Base-by-base conservation (phyloP, 257 asterid species). In the Fraxinus quadrangulata region DNA sequence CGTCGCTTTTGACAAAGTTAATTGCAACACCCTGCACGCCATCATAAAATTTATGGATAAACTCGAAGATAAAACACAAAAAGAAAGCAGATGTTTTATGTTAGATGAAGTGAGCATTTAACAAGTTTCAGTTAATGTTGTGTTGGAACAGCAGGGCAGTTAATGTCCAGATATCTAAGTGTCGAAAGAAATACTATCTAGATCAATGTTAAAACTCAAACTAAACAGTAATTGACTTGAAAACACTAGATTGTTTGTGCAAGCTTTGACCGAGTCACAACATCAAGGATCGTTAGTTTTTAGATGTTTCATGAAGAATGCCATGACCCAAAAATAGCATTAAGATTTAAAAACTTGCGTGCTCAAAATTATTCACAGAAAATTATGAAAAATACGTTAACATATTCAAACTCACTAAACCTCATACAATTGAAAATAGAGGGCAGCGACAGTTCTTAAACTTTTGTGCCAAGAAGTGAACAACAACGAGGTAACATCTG, bases 1-100 rank as follows among this genome's bases (percentile, higher is more conserved):
- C 98, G 28, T 91, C 98, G 76, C 90, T 93, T 82, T 93, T 95
- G 24, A 93, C 98, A 71, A 95, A 95, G 80, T 95, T 95, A 83
- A 95, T 95, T 16, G 99, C 98, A 79, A 93, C 98, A 88, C 99
- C 99, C 98, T 95, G 96, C 83, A 88, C 42, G 40, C 23, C 51
- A 39, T 11, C 13, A 75, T 7, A 8, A 30, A 73, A 33, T n/a
- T 65, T 47, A 31, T 26, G 31, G 21, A 9, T 47, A n/a, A 70
- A 12, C n/a, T 17, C 36, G 72, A 49, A 63, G 42, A 31, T 47
- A 66, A 17, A 11, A 2, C 16, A 31, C 6, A 21, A 11, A 67
- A 21, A 17, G 26, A 59, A 23, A 23, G 24, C 24, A 11, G 28
- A 42, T 54, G 74, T 75, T 61, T 39, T 33, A 39, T 71, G 9